These are phyloP conservation scores for Sordariomycetes sp. DNA, from an alignment of 2,329 filamentous ascomycete genomes.

Conservation along the genomic window DNA sequence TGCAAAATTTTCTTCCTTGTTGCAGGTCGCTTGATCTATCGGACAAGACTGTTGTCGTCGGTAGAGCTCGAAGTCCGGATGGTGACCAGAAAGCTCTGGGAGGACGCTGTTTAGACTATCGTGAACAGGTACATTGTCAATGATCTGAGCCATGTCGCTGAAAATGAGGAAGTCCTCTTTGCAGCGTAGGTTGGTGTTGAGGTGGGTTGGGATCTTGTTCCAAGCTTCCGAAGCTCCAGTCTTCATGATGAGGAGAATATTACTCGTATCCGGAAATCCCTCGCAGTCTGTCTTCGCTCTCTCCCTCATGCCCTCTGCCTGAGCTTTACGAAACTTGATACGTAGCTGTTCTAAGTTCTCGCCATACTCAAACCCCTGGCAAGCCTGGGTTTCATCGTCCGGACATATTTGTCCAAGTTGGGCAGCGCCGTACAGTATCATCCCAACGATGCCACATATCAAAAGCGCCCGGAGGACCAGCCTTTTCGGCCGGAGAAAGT, in stretches of 20 bases:
- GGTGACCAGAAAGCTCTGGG: conserved; percentile 29
- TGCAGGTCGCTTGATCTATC: conserved; percentile 34
- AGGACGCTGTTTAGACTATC: conserved; percentile 37
- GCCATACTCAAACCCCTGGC: too few species aligned
- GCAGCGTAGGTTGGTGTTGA: conserved; percentile 42
- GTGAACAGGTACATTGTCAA: conserved; percentile 32
- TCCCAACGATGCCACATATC: too few species aligned
- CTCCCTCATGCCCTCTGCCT: too few species aligned
- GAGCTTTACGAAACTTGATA: too few species aligned
- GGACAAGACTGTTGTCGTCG: conserved; percentile 33
- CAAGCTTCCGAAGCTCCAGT: conserved; percentile 47
- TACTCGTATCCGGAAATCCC: conserved; percentile 32
- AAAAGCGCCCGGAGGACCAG: too few species aligned
- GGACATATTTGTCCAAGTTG: too few species aligned
- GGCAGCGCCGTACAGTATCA: too few species aligned
- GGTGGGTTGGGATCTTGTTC: conserved; percentile 41
- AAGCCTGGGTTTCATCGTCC: too few species aligned
- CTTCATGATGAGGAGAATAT: conserved; percentile 44
- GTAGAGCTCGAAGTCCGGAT: conserved; percentile 42
- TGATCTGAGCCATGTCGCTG: conserved; percentile 18
- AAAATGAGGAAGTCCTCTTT: conserved; percentile 25
- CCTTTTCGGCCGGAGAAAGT: too few species aligned
- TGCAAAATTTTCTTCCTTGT: conserved; percentile 18
- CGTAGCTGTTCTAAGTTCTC: too few species aligned
- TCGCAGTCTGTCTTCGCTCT: conserved; percentile 5